These are phyloP conservation scores for Lagenidium giganteum DNA, from an alignment of 352 stramenopile species.

Conservation along the genomic window DNA sequence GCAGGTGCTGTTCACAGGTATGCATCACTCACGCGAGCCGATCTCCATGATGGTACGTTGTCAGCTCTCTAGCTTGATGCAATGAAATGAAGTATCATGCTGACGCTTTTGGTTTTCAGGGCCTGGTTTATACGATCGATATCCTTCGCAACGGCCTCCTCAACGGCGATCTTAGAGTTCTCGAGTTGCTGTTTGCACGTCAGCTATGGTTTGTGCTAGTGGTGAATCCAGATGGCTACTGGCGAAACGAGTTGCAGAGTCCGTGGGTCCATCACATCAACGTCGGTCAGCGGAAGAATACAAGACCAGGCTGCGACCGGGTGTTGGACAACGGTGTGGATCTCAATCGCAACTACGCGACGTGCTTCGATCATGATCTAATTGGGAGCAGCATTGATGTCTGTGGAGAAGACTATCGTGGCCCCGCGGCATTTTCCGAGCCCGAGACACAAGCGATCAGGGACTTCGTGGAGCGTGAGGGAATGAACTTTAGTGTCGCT, in stretches of 20 bases:
- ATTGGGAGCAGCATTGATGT: conserved; percentile 46
- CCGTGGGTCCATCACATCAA: conserved; percentile 39
- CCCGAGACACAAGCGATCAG: conserved; percentile 59
- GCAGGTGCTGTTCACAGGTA: conserved; percentile 55
- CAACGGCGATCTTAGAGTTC: conserved; percentile 36
- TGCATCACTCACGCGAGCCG: conserved; percentile 72
- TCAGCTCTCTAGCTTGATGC: too few relatives aligned
- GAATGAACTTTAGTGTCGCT: conserved; percentile 40
- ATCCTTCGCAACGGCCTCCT: conserved; percentile 36
- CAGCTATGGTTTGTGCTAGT: conserved; percentile 71
- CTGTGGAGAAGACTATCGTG: conserved; percentile 61
- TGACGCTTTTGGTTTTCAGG: too few relatives aligned
- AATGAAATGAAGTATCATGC: too few relatives aligned
- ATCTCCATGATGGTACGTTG: conserved; percentile 84
- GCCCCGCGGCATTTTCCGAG: conserved; percentile 49
- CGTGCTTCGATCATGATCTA: conserved; percentile 44
- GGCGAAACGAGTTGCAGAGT: conserved; percentile 41
- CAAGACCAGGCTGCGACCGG: conserved; percentile 23
- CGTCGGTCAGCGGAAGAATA: conserved; percentile 57
- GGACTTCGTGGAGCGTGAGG: conserved; percentile 35
- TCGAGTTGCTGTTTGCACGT: conserved; percentile 47
- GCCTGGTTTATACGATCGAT: conserved; percentile 66
- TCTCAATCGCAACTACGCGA: conserved; percentile 71
- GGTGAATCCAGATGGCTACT: conserved; percentile 69
- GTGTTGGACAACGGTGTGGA: conserved; percentile 46